phyloP scores from a whole-genome alignment of 2,329 filamentous ascomycete genomes.

The Rosellinia necatrix region DNA sequence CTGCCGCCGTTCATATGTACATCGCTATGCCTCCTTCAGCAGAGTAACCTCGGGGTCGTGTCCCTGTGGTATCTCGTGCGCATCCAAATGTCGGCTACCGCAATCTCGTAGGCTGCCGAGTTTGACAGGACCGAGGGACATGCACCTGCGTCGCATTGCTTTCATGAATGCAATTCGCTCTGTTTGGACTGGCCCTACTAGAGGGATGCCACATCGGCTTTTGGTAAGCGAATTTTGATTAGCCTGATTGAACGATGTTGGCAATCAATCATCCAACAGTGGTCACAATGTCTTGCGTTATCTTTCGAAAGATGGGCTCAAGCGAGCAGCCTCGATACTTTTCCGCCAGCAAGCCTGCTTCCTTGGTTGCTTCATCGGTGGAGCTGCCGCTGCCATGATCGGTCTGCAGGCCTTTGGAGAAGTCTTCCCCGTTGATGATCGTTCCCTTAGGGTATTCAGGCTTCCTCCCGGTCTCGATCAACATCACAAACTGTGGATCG shows the following conservation, averaged over 20 bases:
- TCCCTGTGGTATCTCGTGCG: background rate
- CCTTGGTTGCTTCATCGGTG: constrained; percentile 41
- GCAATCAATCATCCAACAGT: constrained; percentile 39
- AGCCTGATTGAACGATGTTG: constrained; percentile 33
- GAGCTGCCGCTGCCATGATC: constrained; percentile 30
- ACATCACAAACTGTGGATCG: constrained; percentile 85
- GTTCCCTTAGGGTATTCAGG: constrained; percentile 75
- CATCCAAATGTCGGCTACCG: background rate
- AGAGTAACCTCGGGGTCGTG: background rate
- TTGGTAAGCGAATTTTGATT: constrained; percentile 28
- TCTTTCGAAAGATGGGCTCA: constrained; percentile 68
- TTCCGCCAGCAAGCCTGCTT: constrained; percentile 60
- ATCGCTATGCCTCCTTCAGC: no score
- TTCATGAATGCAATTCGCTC: constrained; percentile 23
- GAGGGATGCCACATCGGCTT: constrained; percentile 16
- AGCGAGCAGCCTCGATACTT: constrained; percentile 77
- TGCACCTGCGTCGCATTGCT: constrained; percentile 19
- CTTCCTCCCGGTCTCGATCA: constrained; percentile 75
- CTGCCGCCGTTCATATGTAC: no score
- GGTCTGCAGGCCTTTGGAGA: constrained; percentile 47
- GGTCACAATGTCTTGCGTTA: constrained; percentile 59
- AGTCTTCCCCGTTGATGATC: constrained; percentile 60
- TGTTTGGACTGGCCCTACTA: constrained; percentile 22
- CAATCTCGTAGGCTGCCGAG: constrained; percentile 1
- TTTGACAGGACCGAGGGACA: constrained; percentile 3